These are phyloP conservation scores for Plasmodium vivax DNA, from an alignment of 169 alveolate genomes.

Conservation along the genomic window DNA sequence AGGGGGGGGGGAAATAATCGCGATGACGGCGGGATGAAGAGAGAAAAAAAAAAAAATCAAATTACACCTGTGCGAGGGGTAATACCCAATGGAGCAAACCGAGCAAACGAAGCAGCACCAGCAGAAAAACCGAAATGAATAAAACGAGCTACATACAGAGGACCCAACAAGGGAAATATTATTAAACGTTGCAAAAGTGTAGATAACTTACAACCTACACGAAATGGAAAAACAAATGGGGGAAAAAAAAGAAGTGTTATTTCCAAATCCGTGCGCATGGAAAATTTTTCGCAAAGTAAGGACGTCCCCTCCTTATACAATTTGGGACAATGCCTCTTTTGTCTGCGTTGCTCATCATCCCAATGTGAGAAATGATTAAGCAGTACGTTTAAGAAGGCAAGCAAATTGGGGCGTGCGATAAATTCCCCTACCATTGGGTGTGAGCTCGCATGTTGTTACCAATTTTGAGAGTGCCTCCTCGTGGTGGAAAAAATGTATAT, in stretches of 20 bases:
- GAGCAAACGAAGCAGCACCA: not conserved
- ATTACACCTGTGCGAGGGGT: not conserved
- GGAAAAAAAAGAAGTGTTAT: not conserved
- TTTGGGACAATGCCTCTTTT: not conserved
- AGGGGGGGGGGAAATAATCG: not conserved
- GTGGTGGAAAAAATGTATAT: not conserved
- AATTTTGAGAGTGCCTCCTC: not conserved
- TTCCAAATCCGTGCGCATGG: not conserved
- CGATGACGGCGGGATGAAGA: not conserved
- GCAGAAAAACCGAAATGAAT: not conserved
- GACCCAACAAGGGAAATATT: not conserved
- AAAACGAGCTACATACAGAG: not conserved
- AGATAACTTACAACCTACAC: not conserved
- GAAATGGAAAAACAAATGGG: not conserved
- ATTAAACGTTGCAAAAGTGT: not conserved
- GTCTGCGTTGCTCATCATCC: not conserved
- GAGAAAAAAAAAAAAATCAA: not conserved
- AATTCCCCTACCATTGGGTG: not conserved
- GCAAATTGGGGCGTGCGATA: not conserved
- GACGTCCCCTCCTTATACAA: not conserved
- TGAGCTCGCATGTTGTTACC: not conserved
- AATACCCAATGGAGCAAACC: not conserved
- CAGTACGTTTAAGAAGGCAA: not conserved
- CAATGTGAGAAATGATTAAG: not conserved
- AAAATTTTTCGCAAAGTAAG: not conserved